Evolutionary conservation across 2,329 filamentous ascomycete species (phyloP).

Genomic region (Elsinoe fawcettii): DNA sequence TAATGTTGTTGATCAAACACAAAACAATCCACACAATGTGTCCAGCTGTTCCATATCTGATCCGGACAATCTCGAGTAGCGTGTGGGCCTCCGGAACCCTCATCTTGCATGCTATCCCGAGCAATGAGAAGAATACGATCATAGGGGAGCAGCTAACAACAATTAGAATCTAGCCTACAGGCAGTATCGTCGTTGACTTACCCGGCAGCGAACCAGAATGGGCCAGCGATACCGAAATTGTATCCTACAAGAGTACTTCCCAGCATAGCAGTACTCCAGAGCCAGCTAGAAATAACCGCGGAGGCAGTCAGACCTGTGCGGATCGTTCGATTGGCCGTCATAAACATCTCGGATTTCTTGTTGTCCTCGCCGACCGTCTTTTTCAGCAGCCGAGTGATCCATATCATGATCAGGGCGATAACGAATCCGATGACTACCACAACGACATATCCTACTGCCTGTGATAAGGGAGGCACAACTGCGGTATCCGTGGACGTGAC

Average conservation of each 20-base stretch:
- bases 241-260: conserved; percentile 27
- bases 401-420: conserved; percentile 42
- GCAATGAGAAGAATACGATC: conserved; percentile 43
- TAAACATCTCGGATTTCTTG: conserved; percentile 40
- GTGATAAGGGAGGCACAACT: conserved; percentile 21
- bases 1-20: conserved; percentile 31
- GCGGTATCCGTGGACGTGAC: not conserved
- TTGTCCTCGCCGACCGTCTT: conserved; percentile 37
- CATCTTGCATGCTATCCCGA: conserved; percentile 44
- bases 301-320: conserved; percentile 26
- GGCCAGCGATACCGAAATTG: conserved; percentile 28
- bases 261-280: conserved; percentile 18
- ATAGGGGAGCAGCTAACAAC: conserved; percentile 9
- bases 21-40: conserved; percentile 25
- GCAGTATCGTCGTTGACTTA: not conserved
- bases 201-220: conserved; percentile 17
- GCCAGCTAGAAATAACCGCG: conserved; percentile 29
- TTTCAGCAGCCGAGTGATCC: conserved; percentile 41
- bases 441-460: conserved; percentile 39
- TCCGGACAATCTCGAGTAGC: conserved; percentile 43
- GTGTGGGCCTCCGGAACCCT: conserved; percentile 46
- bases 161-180: not conserved
- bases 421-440: conserved; percentile 42
- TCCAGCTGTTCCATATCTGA: conserved; percentile 26
- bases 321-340: conserved; percentile 29